Base-by-base conservation (phyloP, 1,139 yeast genomes). In the Pneumocystis carinii region DNA sequence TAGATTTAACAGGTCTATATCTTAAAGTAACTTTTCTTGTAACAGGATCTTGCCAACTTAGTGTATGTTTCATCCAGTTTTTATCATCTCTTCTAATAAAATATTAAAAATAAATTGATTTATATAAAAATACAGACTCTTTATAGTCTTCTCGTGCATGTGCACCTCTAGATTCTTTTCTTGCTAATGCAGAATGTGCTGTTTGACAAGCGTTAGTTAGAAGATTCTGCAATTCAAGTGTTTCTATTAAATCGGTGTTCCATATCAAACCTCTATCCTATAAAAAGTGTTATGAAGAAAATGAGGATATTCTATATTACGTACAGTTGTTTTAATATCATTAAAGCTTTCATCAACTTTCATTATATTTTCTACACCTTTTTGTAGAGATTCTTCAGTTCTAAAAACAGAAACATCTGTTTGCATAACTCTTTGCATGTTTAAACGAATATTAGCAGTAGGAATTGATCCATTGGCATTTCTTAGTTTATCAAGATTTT, bases 111-210 rank as follows among this genome's bases (percentile, higher is more conserved):
- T n/a, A n/a, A 48, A 24, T 12, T 3, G 12, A 24, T 24, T 10
- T 24, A 48, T 48, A 48, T 48, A 19, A 24, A 24, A 41, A 48
- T 19, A 48, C 55, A 24, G 19, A 48, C 55, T 48, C 55, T 48
- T 95, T 97, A 80, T 77, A 90, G 77, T 92, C 98, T 77, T 92
- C 98, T 81, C 97, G 87, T 68, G 98, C 97, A 74, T 92, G 98
- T 63, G 98, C 98, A 80, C 98, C 98, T 82, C 98, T 89, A 61
- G 97, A 90, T 80, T 92, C 98, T 73, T 80, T 86, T 82, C 98
- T 88, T 65, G 90, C 95, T 67, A 94, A 90, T 63, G 98, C 98
- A 66, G 96, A 84, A 69, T 79, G 79, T 60, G 97, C 97, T 64
- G 97, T 90, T 80, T 92, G 98, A 70, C 87, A 85, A 67, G 98